Evolutionary conservation across 306 rosid species (phyloP).

Genomic region (Citrullus colocynthis): DNA sequence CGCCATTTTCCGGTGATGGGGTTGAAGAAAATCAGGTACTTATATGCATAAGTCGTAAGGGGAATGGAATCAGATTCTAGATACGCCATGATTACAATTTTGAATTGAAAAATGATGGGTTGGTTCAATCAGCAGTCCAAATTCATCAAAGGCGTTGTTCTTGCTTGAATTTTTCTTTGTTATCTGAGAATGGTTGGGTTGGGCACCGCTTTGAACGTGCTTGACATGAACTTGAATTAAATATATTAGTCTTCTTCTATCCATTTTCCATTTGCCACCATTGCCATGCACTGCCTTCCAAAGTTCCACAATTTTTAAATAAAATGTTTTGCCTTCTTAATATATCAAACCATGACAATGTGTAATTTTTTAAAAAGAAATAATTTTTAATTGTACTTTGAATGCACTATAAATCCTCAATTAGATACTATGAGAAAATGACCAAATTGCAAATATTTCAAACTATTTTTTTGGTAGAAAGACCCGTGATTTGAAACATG

Average conservation of each 20-base stretch:
- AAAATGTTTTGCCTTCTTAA: too few species aligned
- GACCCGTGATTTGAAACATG: too few species aligned
- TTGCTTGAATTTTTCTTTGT: neutral
- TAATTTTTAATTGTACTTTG: too few species aligned
- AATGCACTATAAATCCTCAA: too few species aligned
- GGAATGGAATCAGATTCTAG: neutral
- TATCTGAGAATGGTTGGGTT: neutral
- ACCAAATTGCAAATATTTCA: too few species aligned
- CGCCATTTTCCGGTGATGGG: neutral
- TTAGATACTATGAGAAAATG: too few species aligned
- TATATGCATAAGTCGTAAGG: neutral
- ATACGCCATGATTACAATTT: conserved; percentile 1
- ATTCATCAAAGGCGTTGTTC: neutral
- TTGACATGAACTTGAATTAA: conserved; percentile 2
- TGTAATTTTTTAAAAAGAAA: too few species aligned
- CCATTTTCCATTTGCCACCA: too few species aligned
- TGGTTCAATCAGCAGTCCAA: neutral
- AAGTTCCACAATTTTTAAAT: too few species aligned
- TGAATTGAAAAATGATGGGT: neutral
- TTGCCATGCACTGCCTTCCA: too few species aligned
- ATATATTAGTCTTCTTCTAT: neutral
- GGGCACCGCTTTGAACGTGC: conserved; percentile 7
- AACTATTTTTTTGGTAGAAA: too few species aligned
- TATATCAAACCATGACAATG: too few species aligned
- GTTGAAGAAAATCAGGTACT: neutral